Base-by-base conservation (phyloP, 768 basidiomycete species). In the Trametes gibbosa region DNA sequence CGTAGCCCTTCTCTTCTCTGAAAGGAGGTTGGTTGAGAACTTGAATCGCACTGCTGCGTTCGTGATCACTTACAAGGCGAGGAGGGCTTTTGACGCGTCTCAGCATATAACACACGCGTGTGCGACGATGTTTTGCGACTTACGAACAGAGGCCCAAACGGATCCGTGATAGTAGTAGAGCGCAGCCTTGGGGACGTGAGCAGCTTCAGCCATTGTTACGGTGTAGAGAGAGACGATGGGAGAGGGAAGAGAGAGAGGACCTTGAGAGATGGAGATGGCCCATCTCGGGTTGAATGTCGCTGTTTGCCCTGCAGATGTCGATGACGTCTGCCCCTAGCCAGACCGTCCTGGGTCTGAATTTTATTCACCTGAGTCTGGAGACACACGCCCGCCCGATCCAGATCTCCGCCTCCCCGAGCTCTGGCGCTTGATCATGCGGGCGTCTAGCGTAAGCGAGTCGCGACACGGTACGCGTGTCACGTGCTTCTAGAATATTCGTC, bases 1-100 rank as follows among this genome's bases (percentile, higher is more conserved):
- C 85, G 66, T 95, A 95, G 1, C 93, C 93, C 69, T 95, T 95
- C 74, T 95, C 93, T 61, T 75, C 73, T 14, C 80, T 79, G 39
- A 43, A 16, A 8, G 19, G 19, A 45, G 24, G 53, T 37, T 25
- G 5, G 40, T n/a, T 3, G 49, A 53, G 39, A 32, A 39, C n/a
- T 16, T 32, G 49, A 16, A 43, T 25, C n/a, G 25, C 8, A 29
- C 17, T 16, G 49, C 24, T 34, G 10, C 34, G 9, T 40, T 21
- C 17, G 34, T 50, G 49, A 63, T 43, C 46, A 59, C 83, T 73
- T 70, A 86, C 86, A 87, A 67, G 16, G 84, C 73, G 40, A 87
- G 74, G 41, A 84, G 78, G 45, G 76, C 86, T 84, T 64, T 10
- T 41, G 39, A 49, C 17, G 41, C 17, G 51, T 23, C 34, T 59